These are phyloP conservation scores for Astrothelium macrocarpum DNA, from an alignment of 495 filamentous ascomycete genomes.

Conservation along the genomic window DNA sequence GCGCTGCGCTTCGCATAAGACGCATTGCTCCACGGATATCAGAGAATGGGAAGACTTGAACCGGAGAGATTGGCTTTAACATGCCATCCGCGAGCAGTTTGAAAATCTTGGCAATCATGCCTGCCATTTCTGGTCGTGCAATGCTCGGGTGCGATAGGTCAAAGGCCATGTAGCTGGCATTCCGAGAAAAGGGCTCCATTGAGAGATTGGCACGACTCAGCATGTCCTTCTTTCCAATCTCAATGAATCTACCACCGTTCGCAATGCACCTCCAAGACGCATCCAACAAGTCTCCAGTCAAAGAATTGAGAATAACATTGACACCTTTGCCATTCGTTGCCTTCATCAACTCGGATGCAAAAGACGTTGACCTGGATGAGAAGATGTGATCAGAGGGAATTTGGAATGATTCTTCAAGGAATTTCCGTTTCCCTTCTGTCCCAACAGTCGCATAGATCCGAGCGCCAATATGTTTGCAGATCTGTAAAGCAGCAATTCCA, in stretches of 20 bases:
- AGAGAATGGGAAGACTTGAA: conserved; percentile 12
- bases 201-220: not conserved
- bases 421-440: conserved; percentile 33
- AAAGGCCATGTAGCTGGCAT: conserved; percentile 29
- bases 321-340: conserved; percentile 15
- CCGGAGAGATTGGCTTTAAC: not conserved
- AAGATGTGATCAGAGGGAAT: conserved; percentile 38
- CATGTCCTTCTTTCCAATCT: conserved; percentile 34
- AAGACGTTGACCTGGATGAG: not conserved
- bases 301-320: conserved; percentile 19
- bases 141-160: conserved; percentile 16
- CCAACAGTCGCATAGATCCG: conserved; percentile 41
- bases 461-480: conserved; percentile 32
- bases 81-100: not conserved
- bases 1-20: conserved; percentile 44
- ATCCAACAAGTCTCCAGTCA: conserved; percentile 16
- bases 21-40: conserved; percentile 46
- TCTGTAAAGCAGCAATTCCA: conserved; percentile 41
- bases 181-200: conserved; percentile 14
- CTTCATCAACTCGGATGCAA: conserved; percentile 3
- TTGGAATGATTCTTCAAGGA: conserved; percentile 32
- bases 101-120: not conserved
- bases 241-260: conserved; percentile 39
- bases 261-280: conserved; percentile 12
- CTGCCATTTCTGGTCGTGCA: not conserved